phyloP scores from a whole-genome alignment of 768 basidiomycete genomes.

The Tylopilus intermedius region DNA sequence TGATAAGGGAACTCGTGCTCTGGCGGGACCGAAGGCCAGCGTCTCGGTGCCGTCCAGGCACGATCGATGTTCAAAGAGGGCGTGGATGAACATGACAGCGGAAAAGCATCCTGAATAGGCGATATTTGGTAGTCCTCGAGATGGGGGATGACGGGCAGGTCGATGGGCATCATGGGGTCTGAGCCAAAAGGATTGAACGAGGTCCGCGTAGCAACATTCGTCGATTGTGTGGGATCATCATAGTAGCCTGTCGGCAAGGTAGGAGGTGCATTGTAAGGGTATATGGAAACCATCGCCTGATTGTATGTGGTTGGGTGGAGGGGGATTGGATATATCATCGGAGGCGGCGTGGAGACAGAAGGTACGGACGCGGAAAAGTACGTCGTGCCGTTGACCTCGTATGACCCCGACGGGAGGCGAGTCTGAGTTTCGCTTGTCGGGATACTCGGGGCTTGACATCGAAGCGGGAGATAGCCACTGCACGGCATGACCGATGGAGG shows the following conservation, averaged over 20 bases:
- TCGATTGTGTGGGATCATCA: neutral
- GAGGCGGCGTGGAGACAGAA: neutral
- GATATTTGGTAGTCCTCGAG: slow-evolving; percentile 5
- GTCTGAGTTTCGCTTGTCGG: neutral
- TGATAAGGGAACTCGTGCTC: slow-evolving; percentile 30
- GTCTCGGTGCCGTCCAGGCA: neutral
- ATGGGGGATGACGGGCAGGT: slow-evolving; percentile 12
- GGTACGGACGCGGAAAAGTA: slow-evolving; percentile 20
- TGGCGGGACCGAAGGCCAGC: neutral
- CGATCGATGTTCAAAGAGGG: neutral
- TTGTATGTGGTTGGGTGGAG: slow-evolving; percentile 5
- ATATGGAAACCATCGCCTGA: slow-evolving; percentile 2
- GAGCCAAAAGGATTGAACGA: slow-evolving; percentile 23
- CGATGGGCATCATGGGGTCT: slow-evolving; percentile 6
- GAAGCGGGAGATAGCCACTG: neutral
- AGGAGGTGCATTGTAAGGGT: slow-evolving; percentile 11
- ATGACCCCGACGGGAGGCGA: slow-evolving; percentile 14
- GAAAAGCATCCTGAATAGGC: neutral
- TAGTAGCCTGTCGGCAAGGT: slow-evolving; percentile 3
- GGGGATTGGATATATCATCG: slow-evolving; percentile 5
- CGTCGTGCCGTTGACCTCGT: slow-evolving; percentile 27
- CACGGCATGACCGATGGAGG: slow-evolving; percentile 1
- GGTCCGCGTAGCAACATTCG: neutral
- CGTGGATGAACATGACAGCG: neutral
- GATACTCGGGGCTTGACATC: neutral